These are phyloP conservation scores for Ceratocystis destructans DNA, from an alignment of 2,329 filamentous ascomycete species.

Conservation along the genomic window DNA sequence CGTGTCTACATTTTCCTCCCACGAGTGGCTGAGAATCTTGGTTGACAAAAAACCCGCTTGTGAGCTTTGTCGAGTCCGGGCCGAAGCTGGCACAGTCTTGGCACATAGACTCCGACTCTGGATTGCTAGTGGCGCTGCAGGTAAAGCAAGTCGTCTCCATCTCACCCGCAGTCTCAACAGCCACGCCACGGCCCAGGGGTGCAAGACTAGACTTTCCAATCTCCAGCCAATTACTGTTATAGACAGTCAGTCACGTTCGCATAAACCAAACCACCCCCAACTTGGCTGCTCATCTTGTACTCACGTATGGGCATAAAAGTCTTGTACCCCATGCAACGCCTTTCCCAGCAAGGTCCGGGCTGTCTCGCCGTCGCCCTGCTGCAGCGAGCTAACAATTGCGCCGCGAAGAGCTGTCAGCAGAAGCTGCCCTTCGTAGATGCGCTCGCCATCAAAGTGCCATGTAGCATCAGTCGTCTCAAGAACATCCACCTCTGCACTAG, in stretches of 20 bases:
- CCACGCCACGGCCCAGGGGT: slow-evolving; percentile 11
- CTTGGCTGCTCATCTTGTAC: background rate
- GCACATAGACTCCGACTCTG: slow-evolving; percentile 1
- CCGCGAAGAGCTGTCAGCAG: slow-evolving; percentile 14
- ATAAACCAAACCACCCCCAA: background rate
- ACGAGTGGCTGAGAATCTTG: slow-evolving; percentile 6
- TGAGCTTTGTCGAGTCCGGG: background rate
- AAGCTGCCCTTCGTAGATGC: slow-evolving; percentile 12
- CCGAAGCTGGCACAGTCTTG: slow-evolving; percentile 12
- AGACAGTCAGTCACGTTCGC: background rate
- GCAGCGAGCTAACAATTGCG: slow-evolving; percentile 14
- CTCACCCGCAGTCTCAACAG: slow-evolving; percentile 11
- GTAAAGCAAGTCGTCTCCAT: slow-evolving; percentile 4
- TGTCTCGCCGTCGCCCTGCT: slow-evolving; percentile 3
- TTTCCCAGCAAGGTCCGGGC: slow-evolving; percentile 18
- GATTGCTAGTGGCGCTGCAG: background rate
- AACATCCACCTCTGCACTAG: slow-evolving; percentile 16
- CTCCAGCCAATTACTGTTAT: slow-evolving; percentile 17
- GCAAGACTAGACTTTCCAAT: slow-evolving; percentile 13
- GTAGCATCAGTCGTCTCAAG: slow-evolving; percentile 6
- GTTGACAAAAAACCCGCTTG: slow-evolving; percentile 15
- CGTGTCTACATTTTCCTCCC: slow-evolving; percentile 17
- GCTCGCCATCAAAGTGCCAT: slow-evolving; percentile 20
- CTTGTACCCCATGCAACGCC: slow-evolving; percentile 19
- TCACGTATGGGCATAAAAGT: slow-evolving; percentile 20